Percentiles rank a stretch among this genome's conserved stretches.
Conservation (phyloP, 2,329 filamentous ascomycete species). For the Knoxdaviesia capensis region DNA sequence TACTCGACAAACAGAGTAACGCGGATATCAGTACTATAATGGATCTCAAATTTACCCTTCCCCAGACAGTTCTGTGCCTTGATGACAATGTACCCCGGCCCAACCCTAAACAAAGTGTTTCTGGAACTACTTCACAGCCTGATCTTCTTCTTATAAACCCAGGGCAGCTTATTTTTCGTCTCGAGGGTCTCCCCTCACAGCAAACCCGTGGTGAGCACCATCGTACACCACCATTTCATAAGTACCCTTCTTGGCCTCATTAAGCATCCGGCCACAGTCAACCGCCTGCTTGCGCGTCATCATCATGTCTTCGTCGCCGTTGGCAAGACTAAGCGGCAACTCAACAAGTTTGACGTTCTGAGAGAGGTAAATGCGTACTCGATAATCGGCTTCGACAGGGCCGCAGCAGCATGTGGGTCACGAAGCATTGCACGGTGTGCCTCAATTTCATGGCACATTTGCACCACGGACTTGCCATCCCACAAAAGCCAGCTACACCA, state of each 20-base stretch:
- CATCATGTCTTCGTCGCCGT: conserved; percentile 21
- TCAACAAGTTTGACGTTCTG: conserved; percentile 21
- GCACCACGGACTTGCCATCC: conserved; percentile 33
- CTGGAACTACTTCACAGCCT: conserved; percentile 17
- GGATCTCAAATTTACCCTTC: too few species aligned
- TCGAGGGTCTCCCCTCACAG: conserved; percentile 13
- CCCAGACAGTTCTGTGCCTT: too few species aligned
- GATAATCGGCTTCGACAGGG: conserved; percentile 16
- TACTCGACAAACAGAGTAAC: too few species aligned
- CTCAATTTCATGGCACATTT: conserved; percentile 13
- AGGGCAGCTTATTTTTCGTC: conserved; percentile 13
- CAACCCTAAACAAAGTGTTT: neutral
- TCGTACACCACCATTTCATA: conserved; percentile 14
- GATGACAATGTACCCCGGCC: too few species aligned
- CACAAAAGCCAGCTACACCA: conserved; percentile 39
- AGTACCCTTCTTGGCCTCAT: conserved; percentile 9
- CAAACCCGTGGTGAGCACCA: conserved; percentile 21
- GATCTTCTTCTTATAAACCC: conserved; percentile 15
- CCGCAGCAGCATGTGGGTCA: neutral
- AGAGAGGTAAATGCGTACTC: conserved; percentile 28
- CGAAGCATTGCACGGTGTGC: conserved; percentile 8
- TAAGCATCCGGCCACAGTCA: conserved; percentile 10
- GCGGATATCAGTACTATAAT: too few species aligned
- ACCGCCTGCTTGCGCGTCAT: conserved; percentile 12
- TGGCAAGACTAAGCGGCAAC: conserved; percentile 22